Evolutionary conservation across 176 grass and related monocot species (phyloP).

Genomic region (Lolium multiflorum): DNA sequence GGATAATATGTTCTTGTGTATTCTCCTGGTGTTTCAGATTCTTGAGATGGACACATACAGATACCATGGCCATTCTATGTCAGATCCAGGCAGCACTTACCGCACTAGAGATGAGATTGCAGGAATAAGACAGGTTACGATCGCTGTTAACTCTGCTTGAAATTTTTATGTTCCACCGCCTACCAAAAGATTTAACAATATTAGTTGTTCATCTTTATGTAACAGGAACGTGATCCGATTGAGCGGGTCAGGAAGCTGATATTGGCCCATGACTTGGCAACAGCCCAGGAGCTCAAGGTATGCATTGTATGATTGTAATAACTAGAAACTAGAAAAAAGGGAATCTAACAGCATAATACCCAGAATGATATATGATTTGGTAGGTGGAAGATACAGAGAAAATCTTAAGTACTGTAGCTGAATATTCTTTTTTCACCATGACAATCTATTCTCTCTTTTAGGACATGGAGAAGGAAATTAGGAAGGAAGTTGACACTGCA

Average conservation of each 20-base stretch:
- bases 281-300: slow-evolving; percentile 47
- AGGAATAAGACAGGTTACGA: slow-evolving; percentile 73
- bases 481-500: slow-evolving; percentile 81
- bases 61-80: slow-evolving; percentile 95
- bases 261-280: slow-evolving; percentile 73
- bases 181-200: neutral
- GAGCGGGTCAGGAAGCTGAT: slow-evolving; percentile 86
- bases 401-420: too few relatives aligned
- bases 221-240: slow-evolving; percentile 85
- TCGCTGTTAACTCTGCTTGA: neutral
- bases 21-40: slow-evolving; percentile 60
- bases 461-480: slow-evolving; percentile 85
- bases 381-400: too few relatives aligned
- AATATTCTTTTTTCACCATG: too few relatives aligned
- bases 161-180: neutral
- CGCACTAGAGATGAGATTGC: slow-evolving; percentile 79
- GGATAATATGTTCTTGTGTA: neutral
- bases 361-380: too few relatives aligned
- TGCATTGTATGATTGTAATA: too few relatives aligned
- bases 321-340: too few relatives aligned
- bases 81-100: slow-evolving; percentile 90
- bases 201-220: neutral
- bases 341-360: too few relatives aligned
- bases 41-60: slow-evolving; percentile 99
- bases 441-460: slow-evolving; percentile 30